Base-by-base conservation (phyloP, 1,284 basidiomycete genomes). In the Cerioporus squamosus region DNA sequence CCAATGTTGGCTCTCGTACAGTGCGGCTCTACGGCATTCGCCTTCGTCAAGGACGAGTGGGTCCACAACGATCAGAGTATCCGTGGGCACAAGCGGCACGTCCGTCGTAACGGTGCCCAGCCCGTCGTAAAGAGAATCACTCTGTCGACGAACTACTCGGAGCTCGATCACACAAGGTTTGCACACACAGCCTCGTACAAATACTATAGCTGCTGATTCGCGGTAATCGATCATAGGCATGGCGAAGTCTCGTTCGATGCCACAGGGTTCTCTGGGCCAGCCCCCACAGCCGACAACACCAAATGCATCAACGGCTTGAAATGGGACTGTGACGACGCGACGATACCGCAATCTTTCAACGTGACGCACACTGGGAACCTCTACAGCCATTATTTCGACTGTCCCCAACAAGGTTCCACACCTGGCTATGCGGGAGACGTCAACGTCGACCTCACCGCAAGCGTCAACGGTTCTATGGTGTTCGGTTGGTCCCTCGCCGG, bases 21-120 rank as follows among this genome's bases (percentile, higher is more conserved):
- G 82, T 84, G 82, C 53, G 79, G 80, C 15, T 61, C 64, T 46
- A 76, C 70, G 55, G 77, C 81, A 0, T 85, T 85, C 62, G 82
- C 81, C 0, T 74, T 80, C 8, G 75, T 85, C 10, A 75, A 77
- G 0, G 68, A 67, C 4, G 70, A 77, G 5, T 78, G 72, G 72
- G 64, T 74, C 18, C 68, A 78, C 5, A 67, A 70, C n/a, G 62
- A 74, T 59, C 82, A 83, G 61, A 70, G 74, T 3, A 67, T 83
- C 10, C 80, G 81, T 0, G 36, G 59, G 0, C 36, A 53, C 33
- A 51, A 78, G 22, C 66, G 69, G 2, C 46, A 59, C 5, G 61
- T 61, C 31, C 71, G 73, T 39, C 69, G 74, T 14, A 73, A 74
- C 59, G 73, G 70, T 4, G 57, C 58, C 2, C 57, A 68, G 5